Percentiles rank a stretch among this genome's conserved stretches.
Conservation (phyloP, 257 asterid species). For the Jacaranda mimosifolia region DNA sequence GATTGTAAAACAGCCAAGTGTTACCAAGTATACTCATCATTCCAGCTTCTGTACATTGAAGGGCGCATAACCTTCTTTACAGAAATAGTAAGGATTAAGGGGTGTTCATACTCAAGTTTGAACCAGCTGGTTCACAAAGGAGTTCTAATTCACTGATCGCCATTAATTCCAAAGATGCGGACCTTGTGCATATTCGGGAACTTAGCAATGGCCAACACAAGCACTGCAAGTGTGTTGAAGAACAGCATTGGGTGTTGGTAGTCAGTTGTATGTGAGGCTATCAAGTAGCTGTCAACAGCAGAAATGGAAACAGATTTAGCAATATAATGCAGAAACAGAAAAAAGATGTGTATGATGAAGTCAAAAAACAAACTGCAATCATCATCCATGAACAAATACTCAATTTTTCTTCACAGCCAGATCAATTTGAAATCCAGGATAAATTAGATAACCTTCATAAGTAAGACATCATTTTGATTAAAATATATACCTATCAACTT, state of each 20-base stretch:
- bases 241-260: slow-evolving; percentile 85
- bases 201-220: slow-evolving; percentile 79
- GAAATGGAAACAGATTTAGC: slow-evolving; percentile 13
- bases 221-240: slow-evolving; percentile 78
- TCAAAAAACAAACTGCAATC: neutral
- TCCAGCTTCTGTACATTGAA: slow-evolving; percentile 56
- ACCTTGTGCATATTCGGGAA: slow-evolving; percentile 95
- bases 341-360: neutral
- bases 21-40: slow-evolving; percentile 46
- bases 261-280: slow-evolving; percentile 90
- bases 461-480: neutral
- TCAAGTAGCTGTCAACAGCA: slow-evolving; percentile 68
- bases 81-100: slow-evolving; percentile 33
- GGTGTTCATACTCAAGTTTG: slow-evolving; percentile 35
- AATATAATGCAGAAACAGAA: neutral
- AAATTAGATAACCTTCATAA: neutral
- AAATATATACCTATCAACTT: neutral
- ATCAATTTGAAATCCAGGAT: neutral
- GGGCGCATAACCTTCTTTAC: slow-evolving; percentile 42
- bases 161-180: slow-evolving; percentile 86
- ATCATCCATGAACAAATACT: neutral
- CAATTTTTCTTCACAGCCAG: too few relatives aligned
- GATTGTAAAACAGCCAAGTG: slow-evolving; percentile 39
- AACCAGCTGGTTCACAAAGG: slow-evolving; percentile 22
- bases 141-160: slow-evolving; percentile 57